Base-by-base conservation (phyloP, 345 rosid genomes). In the Corchorus olitorius region DNA sequence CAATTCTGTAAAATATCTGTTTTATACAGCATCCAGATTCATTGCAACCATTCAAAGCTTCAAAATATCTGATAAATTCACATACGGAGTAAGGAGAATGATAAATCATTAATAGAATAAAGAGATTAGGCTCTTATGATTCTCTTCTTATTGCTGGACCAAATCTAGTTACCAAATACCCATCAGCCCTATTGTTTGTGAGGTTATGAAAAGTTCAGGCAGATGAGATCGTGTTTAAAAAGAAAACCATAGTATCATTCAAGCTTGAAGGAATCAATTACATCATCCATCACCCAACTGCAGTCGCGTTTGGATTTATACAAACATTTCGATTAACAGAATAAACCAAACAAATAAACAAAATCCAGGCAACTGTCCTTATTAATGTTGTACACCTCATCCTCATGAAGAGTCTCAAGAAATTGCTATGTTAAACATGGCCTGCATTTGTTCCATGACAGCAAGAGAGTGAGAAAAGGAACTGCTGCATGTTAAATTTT, bases 301-400 rank as follows among this genome's bases (percentile, higher is more conserved):
- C 82, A 54, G 75, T 49, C 63, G 71, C 80, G 72, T 74, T 76
- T 76, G 82, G 78, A 79, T 75, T 79, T 81, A 78, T 78, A 82
- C 58, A 77, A 69, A 75, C 74, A 77, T 56, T 39, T 49, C 35
- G n/a, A 49, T 17, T 6, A 72, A 65, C 15, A 75, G 33, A 52
- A 48, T n/a, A 33, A 66, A 65, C 49, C 2, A 27, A 81, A 35
- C 65, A 71, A 20, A 58, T 15, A 41, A 77, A 62, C 22, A 33
- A 74, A 59, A 71, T 55, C 64, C 58, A 19, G 46, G 71, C 75
- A 70, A 76, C 58, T 34, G 50, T 62, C 68, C 48, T 83, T 83
- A 81, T 82, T 84, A 15, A 45, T 55, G 74, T 69, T 39, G 66
- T 67, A 71, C 39, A 16, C 54, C 22, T 8, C 22, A 49, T 46